Conservation (phyloP, 2,329 filamentous ascomycete genomes). For the Colletotrichum camelliae region DNA sequence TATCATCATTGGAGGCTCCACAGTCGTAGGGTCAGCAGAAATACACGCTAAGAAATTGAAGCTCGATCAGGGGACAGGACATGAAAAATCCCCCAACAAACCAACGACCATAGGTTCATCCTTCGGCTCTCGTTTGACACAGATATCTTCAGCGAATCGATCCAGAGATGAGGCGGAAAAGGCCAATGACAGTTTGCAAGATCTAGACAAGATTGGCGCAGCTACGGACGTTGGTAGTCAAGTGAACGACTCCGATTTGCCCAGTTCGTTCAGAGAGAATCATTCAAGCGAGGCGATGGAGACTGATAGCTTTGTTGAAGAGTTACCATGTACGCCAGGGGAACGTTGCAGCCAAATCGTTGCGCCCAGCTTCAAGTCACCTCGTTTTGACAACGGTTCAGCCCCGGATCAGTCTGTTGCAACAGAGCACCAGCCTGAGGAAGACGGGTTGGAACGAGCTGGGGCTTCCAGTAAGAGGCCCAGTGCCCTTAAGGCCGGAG, state of each 20-base stretch:
- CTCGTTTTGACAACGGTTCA: neutral
- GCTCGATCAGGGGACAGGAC: neutral
- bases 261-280: no score
- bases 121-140: constrained; percentile 48
- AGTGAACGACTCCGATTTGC: neutral
- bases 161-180: constrained; percentile 11
- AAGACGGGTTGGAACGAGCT: neutral
- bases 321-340: neutral
- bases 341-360: neutral
- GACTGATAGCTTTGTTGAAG: neutral
- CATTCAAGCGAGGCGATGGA: neutral
- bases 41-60: constrained; percentile 48
- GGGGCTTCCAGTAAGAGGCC: neutral
- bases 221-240: neutral
- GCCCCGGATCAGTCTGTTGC: neutral
- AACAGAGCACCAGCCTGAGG: neutral
- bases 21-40: constrained; percentile 70
- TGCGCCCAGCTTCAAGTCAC: neutral
- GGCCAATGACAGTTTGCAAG: neutral
- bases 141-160: constrained; percentile 45
- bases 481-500: neutral
- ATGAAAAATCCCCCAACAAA: neutral
- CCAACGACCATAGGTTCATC: constrained; percentile 32
- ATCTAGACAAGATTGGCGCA: neutral
- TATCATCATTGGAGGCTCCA: constrained; percentile 75